These are phyloP conservation scores for Trichoderma brevicompactum DNA, from an alignment of 2,329 filamentous ascomycete species.

Conservation along the genomic window DNA sequence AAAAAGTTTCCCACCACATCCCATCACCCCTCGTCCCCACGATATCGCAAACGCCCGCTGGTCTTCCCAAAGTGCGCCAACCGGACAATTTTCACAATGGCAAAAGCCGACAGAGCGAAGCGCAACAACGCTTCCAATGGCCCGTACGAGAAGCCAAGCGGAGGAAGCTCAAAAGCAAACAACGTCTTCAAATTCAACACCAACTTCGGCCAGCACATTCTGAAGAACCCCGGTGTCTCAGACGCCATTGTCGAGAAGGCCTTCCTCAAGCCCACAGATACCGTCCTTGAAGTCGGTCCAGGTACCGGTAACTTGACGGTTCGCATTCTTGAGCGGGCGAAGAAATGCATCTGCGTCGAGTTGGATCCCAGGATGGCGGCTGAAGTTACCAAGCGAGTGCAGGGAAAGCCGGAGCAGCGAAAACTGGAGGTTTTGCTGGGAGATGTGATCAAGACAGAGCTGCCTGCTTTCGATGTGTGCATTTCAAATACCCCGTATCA, in stretches of 20 bases:
- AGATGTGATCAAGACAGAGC: conserved; percentile 82
- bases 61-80: conserved; percentile 24
- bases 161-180: conserved; percentile 55
- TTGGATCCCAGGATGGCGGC: conserved; percentile 96
- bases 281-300: conserved; percentile 89
- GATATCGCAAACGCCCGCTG: conserved; percentile 33
- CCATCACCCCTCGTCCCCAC: conserved; percentile 29
- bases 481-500: conserved; percentile 72
- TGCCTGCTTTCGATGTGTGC: conserved; percentile 78
- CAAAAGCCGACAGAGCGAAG: conserved; percentile 58
- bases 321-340: conserved; percentile 84
- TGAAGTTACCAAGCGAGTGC: conserved; percentile 90
- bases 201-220: conserved; percentile 82
- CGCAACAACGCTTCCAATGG: conserved; percentile 52
- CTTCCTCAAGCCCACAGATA: conserved; percentile 84
- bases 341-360: conserved; percentile 82
- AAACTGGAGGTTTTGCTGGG: conserved; percentile 86
- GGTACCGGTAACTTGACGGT: conserved; percentile 90
- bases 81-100: conserved; percentile 47
- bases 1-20: conserved; percentile 32
- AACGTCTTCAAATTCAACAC: conserved; percentile 98
- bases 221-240: conserved; percentile 88
- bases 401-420: conserved; percentile 83
- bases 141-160: conserved; percentile 49
- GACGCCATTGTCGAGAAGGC: conserved; percentile 75